Percentiles rank a stretch among this genome's conserved stretches.
Conservation (phyloP, 2,329 filamentous ascomycete species). For the Tothia fuscella region DNA sequence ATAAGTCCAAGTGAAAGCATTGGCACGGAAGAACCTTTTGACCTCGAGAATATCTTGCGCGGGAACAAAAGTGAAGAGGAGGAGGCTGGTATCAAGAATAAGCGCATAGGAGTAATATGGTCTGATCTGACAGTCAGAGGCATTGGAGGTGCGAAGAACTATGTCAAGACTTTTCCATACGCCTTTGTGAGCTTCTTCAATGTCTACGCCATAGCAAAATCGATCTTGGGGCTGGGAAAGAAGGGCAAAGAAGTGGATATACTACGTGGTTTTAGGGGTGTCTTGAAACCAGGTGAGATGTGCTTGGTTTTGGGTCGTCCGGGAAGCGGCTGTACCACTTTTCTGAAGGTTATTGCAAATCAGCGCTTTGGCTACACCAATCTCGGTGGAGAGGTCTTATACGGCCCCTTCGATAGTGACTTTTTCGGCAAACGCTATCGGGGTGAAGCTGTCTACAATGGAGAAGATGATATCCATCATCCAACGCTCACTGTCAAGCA, state of each 20-base stretch:
- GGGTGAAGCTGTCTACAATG: slow-evolving; percentile 75
- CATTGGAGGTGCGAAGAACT: slow-evolving; percentile 61
- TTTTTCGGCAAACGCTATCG: slow-evolving; percentile 62
- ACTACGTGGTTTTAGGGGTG: slow-evolving; percentile 55
- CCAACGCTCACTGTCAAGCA: slow-evolving; percentile 79
- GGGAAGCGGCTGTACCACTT: slow-evolving; percentile 46
- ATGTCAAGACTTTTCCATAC: slow-evolving; percentile 63
- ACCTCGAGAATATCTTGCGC: slow-evolving; percentile 62
- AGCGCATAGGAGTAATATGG: slow-evolving; percentile 73
- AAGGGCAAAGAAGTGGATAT: slow-evolving; percentile 64
- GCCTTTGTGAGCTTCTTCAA: slow-evolving; percentile 69
- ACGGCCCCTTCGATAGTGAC: slow-evolving; percentile 59
- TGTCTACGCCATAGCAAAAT: slow-evolving; percentile 51
- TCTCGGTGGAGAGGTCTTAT: slow-evolving; percentile 59
- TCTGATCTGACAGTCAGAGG: slow-evolving; percentile 65
- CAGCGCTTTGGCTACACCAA: slow-evolving; percentile 48
- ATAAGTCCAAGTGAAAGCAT: slow-evolving; percentile 13
- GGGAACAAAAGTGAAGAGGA: slow-evolving; percentile 60
- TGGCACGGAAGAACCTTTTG: slow-evolving; percentile 49
- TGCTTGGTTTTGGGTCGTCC: slow-evolving; percentile 69
- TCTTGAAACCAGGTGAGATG: slow-evolving; percentile 74
- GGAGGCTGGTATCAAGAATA: slow-evolving; percentile 67
- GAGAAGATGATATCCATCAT: slow-evolving; percentile 77
- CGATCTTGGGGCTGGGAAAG: slow-evolving; percentile 51
- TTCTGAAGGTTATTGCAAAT: slow-evolving; percentile 43